A percentile compares a stretch with the other conserved stretches of the same genome.
These are phyloP conservation scores for Clarireedia hainanense DNA, from an alignment of 2,329 filamentous ascomycete genomes.

Conservation along the genomic window DNA sequence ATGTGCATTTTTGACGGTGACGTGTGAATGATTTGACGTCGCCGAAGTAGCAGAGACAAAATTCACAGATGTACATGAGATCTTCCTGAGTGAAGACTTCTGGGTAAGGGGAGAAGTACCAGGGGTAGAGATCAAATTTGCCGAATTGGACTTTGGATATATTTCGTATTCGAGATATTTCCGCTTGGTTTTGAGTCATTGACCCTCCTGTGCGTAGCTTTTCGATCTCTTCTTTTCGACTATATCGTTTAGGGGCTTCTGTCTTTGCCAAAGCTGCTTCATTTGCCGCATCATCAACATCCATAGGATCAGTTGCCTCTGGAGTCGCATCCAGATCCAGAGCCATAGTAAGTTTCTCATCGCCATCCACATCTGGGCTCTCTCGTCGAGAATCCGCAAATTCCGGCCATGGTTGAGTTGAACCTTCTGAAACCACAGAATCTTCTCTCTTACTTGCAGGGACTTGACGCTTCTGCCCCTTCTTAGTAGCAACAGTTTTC, in stretches of 20 bases:
- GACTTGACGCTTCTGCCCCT: constrained; percentile 33
- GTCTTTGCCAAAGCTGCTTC: constrained; percentile 25
- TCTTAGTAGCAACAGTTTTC: constrained; percentile 33
- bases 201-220: constrained; percentile 89
- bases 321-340: constrained; percentile 27
- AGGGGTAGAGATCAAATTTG: constrained; percentile 83
- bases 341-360: constrained; percentile 19
- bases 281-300: constrained; percentile 43
- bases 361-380: constrained; percentile 23
- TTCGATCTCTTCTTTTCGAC: constrained; percentile 88
- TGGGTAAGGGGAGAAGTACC: constrained; percentile 98
- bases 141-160: constrained; percentile 93
- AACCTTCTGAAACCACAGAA: constrained; percentile 27
- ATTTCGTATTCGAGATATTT: constrained; percentile 92
- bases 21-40: constrained; percentile 74
- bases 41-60: constrained; percentile 87
- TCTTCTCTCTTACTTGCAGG: constrained; percentile 25
- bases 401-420: constrained; percentile 26
- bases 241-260: constrained; percentile 43
- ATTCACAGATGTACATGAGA: constrained; percentile 93
- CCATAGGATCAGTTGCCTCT: constrained; percentile 37
- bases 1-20: constrained; percentile 81
- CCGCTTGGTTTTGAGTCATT: constrained; percentile 98
- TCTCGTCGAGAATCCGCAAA: constrained; percentile 24
- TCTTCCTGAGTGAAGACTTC: constrained; percentile 83